Percentiles rank a stretch among this genome's conserved stretches.
These are phyloP conservation scores for Agaricus subrufescens DNA, from an alignment of 768 basidiomycete genomes.

Conservation along the genomic window DNA sequence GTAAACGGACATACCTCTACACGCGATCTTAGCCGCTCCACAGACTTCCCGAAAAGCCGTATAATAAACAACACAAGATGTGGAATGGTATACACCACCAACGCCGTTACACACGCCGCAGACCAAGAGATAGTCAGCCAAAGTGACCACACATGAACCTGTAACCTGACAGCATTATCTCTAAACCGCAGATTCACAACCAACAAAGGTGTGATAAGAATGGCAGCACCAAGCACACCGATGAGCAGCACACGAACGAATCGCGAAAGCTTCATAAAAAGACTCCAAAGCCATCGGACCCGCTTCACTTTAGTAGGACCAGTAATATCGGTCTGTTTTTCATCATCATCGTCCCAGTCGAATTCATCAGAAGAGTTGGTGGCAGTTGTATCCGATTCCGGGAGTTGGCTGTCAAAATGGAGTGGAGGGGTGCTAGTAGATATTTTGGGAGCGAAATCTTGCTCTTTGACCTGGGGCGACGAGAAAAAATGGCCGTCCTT, in stretches of 20 bases:
- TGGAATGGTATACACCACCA: constrained; percentile 63
- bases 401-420: constrained; percentile 10
- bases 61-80: constrained; percentile 49
- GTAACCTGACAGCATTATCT: constrained; percentile 38
- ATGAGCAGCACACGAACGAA: constrained; percentile 55
- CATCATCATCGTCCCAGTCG: constrained; percentile 68
- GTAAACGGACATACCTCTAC: constrained; percentile 46
- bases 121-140: constrained; percentile 71
- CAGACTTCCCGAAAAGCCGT: constrained; percentile 52
- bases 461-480: constrained; percentile 12
- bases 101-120: constrained; percentile 51
- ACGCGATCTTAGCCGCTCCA: constrained; percentile 63
- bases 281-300: constrained; percentile 56
- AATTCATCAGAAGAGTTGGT: constrained; percentile 69
- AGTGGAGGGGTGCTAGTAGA: not conserved
- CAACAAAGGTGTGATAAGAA: constrained; percentile 66
- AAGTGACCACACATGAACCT: constrained; percentile 61
- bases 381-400: constrained; percentile 41
- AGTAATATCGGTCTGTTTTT: constrained; percentile 26
- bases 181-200: constrained; percentile 63
- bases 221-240: constrained; percentile 51
- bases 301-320: constrained; percentile 48
- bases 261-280: constrained; percentile 63
- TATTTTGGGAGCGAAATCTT: constrained; percentile 15
- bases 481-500: not conserved